Base-by-base conservation (phyloP, 176 grass and related monocot species). In the Musa schizocarpa region DNA sequence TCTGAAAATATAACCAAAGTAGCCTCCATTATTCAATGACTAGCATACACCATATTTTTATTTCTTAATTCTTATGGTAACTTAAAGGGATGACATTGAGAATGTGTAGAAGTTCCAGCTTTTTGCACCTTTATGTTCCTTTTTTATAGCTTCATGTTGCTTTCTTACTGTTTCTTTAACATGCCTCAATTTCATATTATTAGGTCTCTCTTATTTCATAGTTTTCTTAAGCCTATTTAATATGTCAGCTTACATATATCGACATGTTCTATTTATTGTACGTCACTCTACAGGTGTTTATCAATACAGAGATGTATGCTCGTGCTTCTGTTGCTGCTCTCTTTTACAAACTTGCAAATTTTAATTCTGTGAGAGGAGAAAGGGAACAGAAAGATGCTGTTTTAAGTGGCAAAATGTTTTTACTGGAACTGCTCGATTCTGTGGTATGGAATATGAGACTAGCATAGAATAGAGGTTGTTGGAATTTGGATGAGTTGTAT, bases 281-380 rank as follows among this genome's bases (percentile, higher is more conserved):
- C 56, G 79, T 26, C 49, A 58, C 81, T 69, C 73, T 92, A 72
- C 80, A 96, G 93, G 85, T 88, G 49, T 96, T 96, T 77, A 90
- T 96, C 79, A 96, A 92, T 81, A 96, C 93, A 74, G 93, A 96
- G 79, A 63, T 96, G 74, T 90, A 96, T 79, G 89, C 93, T 80
- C 87, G 93, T 14, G 89, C 89, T 82, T 96, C 89, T 13, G 79
- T 96, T 81, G 87, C 93, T 78, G 83, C 86, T 86, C 81, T 96
- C 54, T 96, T 92, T 77, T 70, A 90, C 59, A 83, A 87, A 70
- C 73, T 90, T 43, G 81, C 77, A 59, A 87, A 88, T 61, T 85
- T 83, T 83, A 76, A 71, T 53, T 77, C 81, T 63, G 67, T 68
- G 69, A 65, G 78, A 27, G 59, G 53, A 67, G 76, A 13, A 76